Percentiles rank a stretch among this genome's conserved stretches.
These are phyloP conservation scores for Diaporthe sp. DNA, from an alignment of 2,329 filamentous ascomycete genomes.

Conservation along the genomic window DNA sequence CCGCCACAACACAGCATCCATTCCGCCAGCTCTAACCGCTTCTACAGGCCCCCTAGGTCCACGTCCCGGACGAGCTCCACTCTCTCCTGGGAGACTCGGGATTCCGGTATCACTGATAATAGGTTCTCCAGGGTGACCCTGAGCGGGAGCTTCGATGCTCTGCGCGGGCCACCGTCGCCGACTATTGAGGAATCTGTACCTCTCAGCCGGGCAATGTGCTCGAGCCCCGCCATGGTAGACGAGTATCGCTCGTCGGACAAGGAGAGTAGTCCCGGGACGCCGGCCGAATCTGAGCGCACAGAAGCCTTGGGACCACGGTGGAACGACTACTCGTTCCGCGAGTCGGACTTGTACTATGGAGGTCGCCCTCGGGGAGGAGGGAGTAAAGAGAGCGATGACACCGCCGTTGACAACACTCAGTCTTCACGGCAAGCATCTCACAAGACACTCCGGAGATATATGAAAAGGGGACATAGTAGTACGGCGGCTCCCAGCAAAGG, in stretches of 20 bases:
- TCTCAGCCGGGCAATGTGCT: constrained; percentile 12
- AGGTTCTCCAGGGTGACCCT: neutral
- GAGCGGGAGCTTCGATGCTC: neutral
- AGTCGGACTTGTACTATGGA: constrained; percentile 52
- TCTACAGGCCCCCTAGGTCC: constrained; percentile 8
- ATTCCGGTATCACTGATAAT: neutral
- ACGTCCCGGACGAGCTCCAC: neutral
- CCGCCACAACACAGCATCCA: constrained; percentile 4
- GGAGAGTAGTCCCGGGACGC: neutral
- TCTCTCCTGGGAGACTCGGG: constrained; percentile 1
- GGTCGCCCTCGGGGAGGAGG: neutral
- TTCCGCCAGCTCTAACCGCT: constrained; percentile 6
- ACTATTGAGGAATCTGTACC: neutral
- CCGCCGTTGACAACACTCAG: neutral
- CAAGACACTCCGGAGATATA: neutral
- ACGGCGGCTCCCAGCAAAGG: neutral
- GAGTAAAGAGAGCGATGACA: neutral
- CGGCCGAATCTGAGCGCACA: neutral
- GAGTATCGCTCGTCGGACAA: neutral
- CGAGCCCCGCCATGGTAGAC: neutral
- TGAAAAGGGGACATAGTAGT: neutral
- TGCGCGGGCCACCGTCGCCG: neutral
- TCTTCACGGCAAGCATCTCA: neutral
- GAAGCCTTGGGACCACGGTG: constrained; percentile 45
- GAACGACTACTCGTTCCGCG: constrained; percentile 54